Percentiles rank a stretch among this genome's conserved stretches.
Conservation (phyloP, 2,329 filamentous ascomycete genomes). For the Blastomyces gilchristii region DNA sequence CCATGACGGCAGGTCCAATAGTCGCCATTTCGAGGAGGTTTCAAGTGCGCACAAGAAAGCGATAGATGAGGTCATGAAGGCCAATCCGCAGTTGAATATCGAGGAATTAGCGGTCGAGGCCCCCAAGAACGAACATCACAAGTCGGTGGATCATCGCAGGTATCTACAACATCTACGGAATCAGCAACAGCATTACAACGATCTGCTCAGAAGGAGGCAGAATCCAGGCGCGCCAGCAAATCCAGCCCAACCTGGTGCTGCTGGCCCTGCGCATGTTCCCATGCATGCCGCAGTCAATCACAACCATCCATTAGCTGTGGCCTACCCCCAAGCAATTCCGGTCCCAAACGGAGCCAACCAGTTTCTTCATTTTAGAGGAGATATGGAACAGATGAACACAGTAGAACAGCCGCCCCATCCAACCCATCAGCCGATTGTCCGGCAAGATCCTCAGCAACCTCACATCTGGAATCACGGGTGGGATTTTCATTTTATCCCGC, state of each 20-base stretch:
- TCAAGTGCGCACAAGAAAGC: slow-evolving; percentile 50
- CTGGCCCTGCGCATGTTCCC: not conserved
- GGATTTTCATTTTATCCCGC: not conserved
- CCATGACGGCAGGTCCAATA: slow-evolving; percentile 47
- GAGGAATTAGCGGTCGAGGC: slow-evolving; percentile 50
- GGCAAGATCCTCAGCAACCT: not conserved
- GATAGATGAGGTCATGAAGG: slow-evolving; percentile 44
- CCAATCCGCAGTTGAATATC: slow-evolving; percentile 52
- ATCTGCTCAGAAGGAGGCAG: not conserved
- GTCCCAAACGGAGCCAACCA: not conserved
- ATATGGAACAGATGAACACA: not conserved
- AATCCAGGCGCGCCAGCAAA: not conserved
- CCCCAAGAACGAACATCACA: slow-evolving; percentile 5
- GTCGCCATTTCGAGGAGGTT: slow-evolving; percentile 55
- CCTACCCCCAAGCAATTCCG: not conserved
- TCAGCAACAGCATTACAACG: not conserved
- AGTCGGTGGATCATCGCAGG: not conserved
- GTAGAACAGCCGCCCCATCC: not conserved
- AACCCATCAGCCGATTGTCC: not conserved
- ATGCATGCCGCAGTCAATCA: not conserved
- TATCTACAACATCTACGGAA: not conserved
- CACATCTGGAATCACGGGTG: not conserved
- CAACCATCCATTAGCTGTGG: not conserved
- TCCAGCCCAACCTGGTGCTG: not conserved
- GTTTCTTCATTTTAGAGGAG: not conserved